These are phyloP conservation scores for Ceratobasidium sp. DNA, from an alignment of 1,284 basidiomycete genomes.

Conservation along the genomic window DNA sequence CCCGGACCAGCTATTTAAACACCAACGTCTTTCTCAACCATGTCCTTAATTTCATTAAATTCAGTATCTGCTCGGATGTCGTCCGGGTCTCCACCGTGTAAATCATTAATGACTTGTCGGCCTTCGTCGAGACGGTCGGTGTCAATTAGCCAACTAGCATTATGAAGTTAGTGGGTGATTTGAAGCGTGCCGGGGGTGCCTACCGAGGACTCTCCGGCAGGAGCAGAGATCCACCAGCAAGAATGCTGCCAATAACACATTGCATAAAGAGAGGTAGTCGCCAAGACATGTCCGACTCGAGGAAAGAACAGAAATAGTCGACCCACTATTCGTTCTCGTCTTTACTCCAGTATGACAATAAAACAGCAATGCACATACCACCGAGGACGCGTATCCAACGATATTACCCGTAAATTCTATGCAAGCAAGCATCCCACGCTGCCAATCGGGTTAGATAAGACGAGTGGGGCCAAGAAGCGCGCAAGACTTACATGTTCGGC, in stretches of 20 bases:
- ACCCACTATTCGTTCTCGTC: constrained; percentile 76
- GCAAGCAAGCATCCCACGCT: constrained; percentile 92
- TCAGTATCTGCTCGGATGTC: constrained; percentile 82
- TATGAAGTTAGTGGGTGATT: neutral
- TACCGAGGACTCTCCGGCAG: constrained; percentile 95
- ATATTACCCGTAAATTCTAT: constrained; percentile 98
- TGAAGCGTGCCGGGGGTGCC: constrained; percentile 49
- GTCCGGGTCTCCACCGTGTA: constrained; percentile 88
- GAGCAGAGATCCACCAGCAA: constrained; percentile 84
- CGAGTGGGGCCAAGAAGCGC: constrained; percentile 37
- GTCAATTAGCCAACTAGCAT: constrained; percentile 88
- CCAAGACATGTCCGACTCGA: constrained; percentile 86
- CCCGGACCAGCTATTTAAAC: neutral
- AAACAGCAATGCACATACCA: constrained; percentile 68
- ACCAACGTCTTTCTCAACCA: constrained; percentile 82
- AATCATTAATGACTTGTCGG: constrained; percentile 87
- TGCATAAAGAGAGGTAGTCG: constrained; percentile 87
- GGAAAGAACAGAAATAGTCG: constrained; percentile 93
- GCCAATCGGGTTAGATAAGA: constrained; percentile 44
- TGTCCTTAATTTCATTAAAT: constrained; percentile 93
- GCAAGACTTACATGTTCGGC: constrained; percentile 81
- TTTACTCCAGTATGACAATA: neutral
- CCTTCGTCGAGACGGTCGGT: constrained; percentile 88
- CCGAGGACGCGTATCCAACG: constrained; percentile 93
- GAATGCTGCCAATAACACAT: constrained; percentile 87